A percentile compares a stretch with the other conserved stretches of the same genome.
Evolutionary conservation across 345 rosid genomes (phyloP).

Genomic region (Sapria himalayana): DNA sequence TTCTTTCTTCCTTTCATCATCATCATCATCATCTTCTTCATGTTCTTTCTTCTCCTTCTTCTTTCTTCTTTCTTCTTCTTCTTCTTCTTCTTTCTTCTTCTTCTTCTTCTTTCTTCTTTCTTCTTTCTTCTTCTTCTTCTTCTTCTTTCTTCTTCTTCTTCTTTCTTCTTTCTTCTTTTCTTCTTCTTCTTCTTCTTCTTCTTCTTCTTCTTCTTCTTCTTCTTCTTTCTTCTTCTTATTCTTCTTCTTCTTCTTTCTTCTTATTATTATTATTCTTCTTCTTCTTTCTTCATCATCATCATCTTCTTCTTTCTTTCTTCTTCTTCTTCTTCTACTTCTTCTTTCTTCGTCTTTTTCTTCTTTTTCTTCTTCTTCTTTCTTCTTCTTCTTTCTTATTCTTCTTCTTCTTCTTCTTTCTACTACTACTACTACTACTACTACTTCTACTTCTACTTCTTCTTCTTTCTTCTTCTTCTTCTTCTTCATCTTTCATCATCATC

Average conservation of each 20-base stretch:
- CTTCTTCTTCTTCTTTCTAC: too few relatives aligned
- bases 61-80: background rate
- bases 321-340: background rate
- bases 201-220: background rate
- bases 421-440: too few relatives aligned
- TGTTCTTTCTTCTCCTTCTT: background rate
- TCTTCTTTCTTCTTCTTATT: too few relatives aligned
- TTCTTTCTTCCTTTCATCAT: slow-evolving; percentile 1
- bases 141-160: background rate
- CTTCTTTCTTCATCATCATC: too few relatives aligned
- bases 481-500: too few relatives aligned
- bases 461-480: too few relatives aligned
- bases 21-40: background rate
- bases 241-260: too few relatives aligned
- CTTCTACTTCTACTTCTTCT: too few relatives aligned
- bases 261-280: too few relatives aligned
- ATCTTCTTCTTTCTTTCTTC: background rate
- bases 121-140: background rate
- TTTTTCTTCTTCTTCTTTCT: too few relatives aligned
- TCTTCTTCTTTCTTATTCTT: too few relatives aligned
- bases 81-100: background rate
- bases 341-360: too few relatives aligned
- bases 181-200: background rate
- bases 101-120: background rate
- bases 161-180: background rate